These are phyloP conservation scores for Davidsoniella neocaledoniae DNA, from an alignment of 2,329 filamentous ascomycete genomes.

Conservation along the genomic window DNA sequence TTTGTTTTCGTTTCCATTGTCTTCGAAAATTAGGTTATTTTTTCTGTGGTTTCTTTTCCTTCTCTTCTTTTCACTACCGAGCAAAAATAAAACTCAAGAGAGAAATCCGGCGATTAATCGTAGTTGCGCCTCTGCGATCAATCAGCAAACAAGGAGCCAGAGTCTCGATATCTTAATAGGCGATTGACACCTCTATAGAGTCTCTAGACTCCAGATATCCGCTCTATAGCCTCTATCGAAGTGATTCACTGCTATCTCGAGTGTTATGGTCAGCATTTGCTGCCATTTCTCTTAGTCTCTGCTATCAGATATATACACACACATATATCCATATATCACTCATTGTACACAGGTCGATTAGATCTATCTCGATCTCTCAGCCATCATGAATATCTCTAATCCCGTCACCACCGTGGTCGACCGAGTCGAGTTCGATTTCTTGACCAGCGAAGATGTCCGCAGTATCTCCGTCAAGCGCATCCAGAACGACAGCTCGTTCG, in stretches of 20 bases:
- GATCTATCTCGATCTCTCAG: neutral
- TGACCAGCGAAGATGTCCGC: constrained; percentile 68
- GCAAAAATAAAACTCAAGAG: no score
- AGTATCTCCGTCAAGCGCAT: constrained; percentile 86
- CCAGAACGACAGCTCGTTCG: constrained; percentile 86
- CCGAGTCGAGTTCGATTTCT: constrained; percentile 77
- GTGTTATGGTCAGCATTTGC: neutral
- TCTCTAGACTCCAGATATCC: neutral
- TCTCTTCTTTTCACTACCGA: neutral
- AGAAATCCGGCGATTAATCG: no score
- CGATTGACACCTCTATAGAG: neutral
- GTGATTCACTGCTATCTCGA: no score
- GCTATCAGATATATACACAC: no score
- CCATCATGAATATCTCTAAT: constrained; percentile 52
- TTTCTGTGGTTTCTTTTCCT: neutral
- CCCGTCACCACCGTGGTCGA: constrained; percentile 71
- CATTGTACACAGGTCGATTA: neutral
- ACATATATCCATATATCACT: no score
- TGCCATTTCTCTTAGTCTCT: neutral
- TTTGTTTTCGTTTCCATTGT: neutral
- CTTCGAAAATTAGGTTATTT: neutral
- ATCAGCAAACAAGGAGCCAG: no score
- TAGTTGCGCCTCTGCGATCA: no score
- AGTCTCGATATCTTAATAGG: no score
- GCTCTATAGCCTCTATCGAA: no score